Conservation (phyloP, 2,329 filamentous ascomycete species). For the Scytalidium lignicola region DNA sequence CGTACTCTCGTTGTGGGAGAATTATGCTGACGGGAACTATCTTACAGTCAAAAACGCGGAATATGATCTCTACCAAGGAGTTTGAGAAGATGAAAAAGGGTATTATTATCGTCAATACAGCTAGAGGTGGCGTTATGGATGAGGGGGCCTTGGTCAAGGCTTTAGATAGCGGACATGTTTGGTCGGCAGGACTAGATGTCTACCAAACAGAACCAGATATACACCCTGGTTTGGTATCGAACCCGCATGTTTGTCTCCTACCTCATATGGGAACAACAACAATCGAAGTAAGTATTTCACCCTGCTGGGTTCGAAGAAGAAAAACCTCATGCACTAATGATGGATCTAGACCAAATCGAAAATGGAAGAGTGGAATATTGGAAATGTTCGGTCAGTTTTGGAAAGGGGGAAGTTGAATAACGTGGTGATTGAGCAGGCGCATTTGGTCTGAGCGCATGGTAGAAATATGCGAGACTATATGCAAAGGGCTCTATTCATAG, state of each 20-base stretch:
- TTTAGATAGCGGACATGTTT: conserved; percentile 59
- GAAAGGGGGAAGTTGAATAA: conserved; percentile 55
- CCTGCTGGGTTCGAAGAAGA: neutral
- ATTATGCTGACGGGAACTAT: neutral
- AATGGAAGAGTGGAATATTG: conserved; percentile 27
- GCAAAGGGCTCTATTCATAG: too few relatives aligned
- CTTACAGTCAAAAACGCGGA: neutral
- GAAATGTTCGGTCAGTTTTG: conserved; percentile 30
- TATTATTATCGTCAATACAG: conserved; percentile 72
- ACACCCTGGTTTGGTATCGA: conserved; percentile 63
- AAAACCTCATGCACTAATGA: neutral
- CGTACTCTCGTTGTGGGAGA: too few relatives aligned
- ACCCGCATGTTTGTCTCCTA: conserved; percentile 64
- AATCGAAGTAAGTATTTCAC: conserved; percentile 22
- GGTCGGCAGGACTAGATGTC: conserved; percentile 67
- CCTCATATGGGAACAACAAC: conserved; percentile 83
- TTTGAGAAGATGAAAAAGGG: conserved; percentile 73
- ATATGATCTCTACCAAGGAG: conserved; percentile 64
- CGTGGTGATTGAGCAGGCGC: conserved; percentile 62
- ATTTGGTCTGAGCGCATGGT: neutral
- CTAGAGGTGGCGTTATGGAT: conserved; percentile 72
- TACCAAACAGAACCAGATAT: conserved; percentile 72
- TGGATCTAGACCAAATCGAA: conserved; percentile 36
- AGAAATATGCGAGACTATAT: neutral
- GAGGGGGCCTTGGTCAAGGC: conserved; percentile 70